Evolutionary conservation across 2,329 filamentous ascomycete genomes (phyloP).

Genomic region (Xylaria sp.): DNA sequence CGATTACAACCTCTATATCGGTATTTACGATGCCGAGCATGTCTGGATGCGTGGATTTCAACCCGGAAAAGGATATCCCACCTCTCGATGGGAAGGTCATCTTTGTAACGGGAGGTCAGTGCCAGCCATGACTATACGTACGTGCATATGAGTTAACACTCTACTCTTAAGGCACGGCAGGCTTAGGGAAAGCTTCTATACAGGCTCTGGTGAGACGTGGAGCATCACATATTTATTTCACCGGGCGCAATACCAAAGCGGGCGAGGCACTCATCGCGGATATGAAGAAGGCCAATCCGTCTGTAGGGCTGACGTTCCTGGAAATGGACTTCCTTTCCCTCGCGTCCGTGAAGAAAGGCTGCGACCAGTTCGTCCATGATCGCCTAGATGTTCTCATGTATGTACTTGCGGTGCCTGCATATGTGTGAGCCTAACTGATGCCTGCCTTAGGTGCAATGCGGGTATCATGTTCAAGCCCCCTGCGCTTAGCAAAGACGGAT

Average conservation of each 20-base stretch:
- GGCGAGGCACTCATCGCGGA: slow-evolving; percentile 55
- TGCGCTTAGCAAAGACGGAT: slow-evolving; percentile 55
- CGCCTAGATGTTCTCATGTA: slow-evolving; percentile 58
- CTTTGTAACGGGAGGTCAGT: slow-evolving; percentile 56
- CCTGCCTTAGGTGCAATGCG: slow-evolving; percentile 52
- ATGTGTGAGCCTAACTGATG: background rate
- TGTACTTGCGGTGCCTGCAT: background rate
- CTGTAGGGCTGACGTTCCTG: slow-evolving; percentile 49
- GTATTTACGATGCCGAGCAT: slow-evolving; percentile 31
- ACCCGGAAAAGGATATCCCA: slow-evolving; percentile 53
- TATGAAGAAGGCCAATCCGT: slow-evolving; percentile 44
- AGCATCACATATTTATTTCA: slow-evolving; percentile 65
- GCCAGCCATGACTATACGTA: background rate
- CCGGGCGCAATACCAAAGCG: slow-evolving; percentile 60
- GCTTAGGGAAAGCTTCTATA: slow-evolving; percentile 57
- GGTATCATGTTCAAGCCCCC: slow-evolving; percentile 56
- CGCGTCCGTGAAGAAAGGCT: slow-evolving; percentile 51
- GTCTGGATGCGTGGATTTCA: slow-evolving; percentile 43
- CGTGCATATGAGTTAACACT: background rate
- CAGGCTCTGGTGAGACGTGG: slow-evolving; percentile 55
- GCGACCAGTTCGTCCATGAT: slow-evolving; percentile 49
- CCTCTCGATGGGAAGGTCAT: slow-evolving; percentile 54
- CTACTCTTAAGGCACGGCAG: slow-evolving; percentile 50
- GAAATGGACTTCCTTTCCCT: slow-evolving; percentile 56
- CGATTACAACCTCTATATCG: background rate